Conservation (phyloP, 2,329 filamentous ascomycete genomes). For the Lanzia echinophila region DNA sequence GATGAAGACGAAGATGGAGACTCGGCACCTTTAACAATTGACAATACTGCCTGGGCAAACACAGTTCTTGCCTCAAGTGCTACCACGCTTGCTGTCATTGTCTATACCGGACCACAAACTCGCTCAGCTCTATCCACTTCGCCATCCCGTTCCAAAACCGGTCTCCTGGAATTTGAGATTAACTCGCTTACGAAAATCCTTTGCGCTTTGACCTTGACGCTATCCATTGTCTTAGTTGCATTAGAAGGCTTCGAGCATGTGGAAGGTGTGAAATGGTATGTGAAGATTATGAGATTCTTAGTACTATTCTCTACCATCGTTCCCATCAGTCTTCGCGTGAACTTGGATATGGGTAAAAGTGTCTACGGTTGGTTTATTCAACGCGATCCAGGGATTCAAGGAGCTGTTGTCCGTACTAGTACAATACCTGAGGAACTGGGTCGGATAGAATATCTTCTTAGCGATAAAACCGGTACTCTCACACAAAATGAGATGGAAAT, state of each 20-base stretch:
- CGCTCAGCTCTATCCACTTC: slow-evolving; percentile 90
- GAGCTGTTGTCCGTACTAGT: slow-evolving; percentile 88
- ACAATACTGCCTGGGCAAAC: slow-evolving; percentile 98
- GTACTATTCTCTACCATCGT: slow-evolving; percentile 99
- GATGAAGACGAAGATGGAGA: slow-evolving; percentile 35
- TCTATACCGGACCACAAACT: slow-evolving; percentile 93
- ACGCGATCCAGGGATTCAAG: slow-evolving; percentile 79
- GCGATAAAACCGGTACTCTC: slow-evolving; percentile 95
- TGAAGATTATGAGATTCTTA: slow-evolving; percentile 96
- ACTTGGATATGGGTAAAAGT: slow-evolving; percentile 93
- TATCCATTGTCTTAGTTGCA: slow-evolving; percentile 84
- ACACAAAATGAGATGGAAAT: slow-evolving; percentile 99
- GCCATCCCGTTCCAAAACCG: slow-evolving; percentile 86
- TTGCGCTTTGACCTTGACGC: slow-evolving; percentile 75
- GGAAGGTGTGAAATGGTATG: slow-evolving; percentile 72
- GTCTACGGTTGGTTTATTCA: slow-evolving; percentile 97
- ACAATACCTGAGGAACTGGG: slow-evolving; percentile 96
- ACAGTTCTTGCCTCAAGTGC: slow-evolving; percentile 93
- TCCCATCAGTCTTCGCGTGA: slow-evolving; percentile 91
- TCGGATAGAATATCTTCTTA: slow-evolving; percentile 90
- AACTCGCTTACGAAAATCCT: slow-evolving; percentile 96
- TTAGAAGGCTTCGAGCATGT: slow-evolving; percentile 71
- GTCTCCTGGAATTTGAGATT: slow-evolving; percentile 90
- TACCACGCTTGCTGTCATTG: slow-evolving; percentile 77
- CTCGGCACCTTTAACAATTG: slow-evolving; percentile 75